A percentile compares a stretch with the other conserved stretches of the same genome.
phyloP scores from a whole-genome alignment of 805 yeast species.

The Barnettozyma pratensis region DNA sequence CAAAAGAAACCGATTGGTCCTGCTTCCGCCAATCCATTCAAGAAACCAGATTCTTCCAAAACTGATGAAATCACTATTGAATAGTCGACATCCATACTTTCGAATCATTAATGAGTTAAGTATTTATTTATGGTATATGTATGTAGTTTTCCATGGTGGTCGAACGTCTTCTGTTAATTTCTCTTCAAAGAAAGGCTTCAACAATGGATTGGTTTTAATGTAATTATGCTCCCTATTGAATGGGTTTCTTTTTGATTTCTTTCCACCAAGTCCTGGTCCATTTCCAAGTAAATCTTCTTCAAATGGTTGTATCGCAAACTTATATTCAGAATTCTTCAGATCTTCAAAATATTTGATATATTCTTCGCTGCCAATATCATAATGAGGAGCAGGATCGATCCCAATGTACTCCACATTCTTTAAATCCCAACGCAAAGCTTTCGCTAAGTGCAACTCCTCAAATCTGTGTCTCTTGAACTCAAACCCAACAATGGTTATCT shows the following conservation, averaged over 20 bases:
- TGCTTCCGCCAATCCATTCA: no score
- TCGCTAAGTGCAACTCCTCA: slow-evolving; percentile 41
- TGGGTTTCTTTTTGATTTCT: slow-evolving; percentile 55
- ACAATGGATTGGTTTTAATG: slow-evolving; percentile 11
- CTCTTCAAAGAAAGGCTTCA: background rate
- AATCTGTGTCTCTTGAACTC: slow-evolving; percentile 68
- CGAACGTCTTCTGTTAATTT: background rate
- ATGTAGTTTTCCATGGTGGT: background rate
- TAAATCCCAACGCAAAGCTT: slow-evolving; percentile 40
- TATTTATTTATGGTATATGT: no score
- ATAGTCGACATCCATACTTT: no score
- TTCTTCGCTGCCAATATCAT: slow-evolving; percentile 20
- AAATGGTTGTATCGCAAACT: slow-evolving; percentile 51
- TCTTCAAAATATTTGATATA: slow-evolving; percentile 39
- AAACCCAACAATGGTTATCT: slow-evolving; percentile 61
- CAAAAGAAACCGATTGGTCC: no score
- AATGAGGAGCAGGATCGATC: slow-evolving; percentile 46
- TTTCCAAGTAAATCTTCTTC: slow-evolving; percentile 53
- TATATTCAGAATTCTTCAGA: slow-evolving; percentile 42
- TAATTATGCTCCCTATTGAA: slow-evolving; percentile 40
- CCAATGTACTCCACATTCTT: slow-evolving; percentile 46
- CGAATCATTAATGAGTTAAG: no score
- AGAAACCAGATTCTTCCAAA: no score
- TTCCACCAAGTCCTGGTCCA: slow-evolving; percentile 36
- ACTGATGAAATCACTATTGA: no score